Percentiles rank a stretch among this genome's conserved stretches.
Conservation (phyloP, 192 early-diverging fungal species). For the Gonapodya sp. region DNA sequence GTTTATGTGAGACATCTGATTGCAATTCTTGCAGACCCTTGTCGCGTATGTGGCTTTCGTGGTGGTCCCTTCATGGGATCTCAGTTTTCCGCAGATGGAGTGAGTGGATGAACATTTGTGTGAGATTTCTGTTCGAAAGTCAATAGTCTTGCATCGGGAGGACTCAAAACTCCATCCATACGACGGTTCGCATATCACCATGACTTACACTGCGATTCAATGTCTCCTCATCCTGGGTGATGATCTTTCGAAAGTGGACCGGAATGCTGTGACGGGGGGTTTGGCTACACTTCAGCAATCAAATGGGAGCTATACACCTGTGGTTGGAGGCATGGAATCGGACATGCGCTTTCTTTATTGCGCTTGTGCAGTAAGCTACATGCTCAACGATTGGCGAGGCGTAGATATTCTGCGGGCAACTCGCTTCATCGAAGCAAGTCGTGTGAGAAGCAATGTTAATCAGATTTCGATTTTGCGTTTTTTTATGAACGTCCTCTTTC, state of each 20-base stretch:
- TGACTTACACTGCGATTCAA: conserved; percentile 85
- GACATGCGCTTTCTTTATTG: conserved; percentile 91
- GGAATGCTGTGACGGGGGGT: conserved; percentile 45
- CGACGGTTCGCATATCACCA: conserved; percentile 54
- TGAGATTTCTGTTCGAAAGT: too few species aligned
- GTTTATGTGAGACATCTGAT: background rate
- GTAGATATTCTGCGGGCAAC: conserved; percentile 53
- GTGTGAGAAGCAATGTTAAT: conserved; percentile 28
- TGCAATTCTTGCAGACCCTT: conserved; percentile 11
- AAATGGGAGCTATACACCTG: conserved; percentile 68
- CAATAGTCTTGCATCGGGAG: conserved; percentile 17
- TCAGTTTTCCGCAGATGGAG: conserved; percentile 31
- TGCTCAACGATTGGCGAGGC: conserved; percentile 85
- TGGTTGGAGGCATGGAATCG: conserved; percentile 54
- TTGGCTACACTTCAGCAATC: conserved; percentile 59
- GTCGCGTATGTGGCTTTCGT: conserved; percentile 55
- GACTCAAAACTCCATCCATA: conserved; percentile 14
- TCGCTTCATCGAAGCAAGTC: conserved; percentile 46
- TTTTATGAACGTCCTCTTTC: conserved; percentile 7
- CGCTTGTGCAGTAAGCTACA: conserved; percentile 69
- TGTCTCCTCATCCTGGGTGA: conserved; percentile 77
- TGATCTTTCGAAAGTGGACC: conserved; percentile 74
- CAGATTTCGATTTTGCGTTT: background rate
- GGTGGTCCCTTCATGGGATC: conserved; percentile 60
- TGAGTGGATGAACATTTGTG: too few species aligned